phyloP scores from a whole-genome alignment of 371 early-diverging fungal species.

The Mortierella sp. region DNA sequence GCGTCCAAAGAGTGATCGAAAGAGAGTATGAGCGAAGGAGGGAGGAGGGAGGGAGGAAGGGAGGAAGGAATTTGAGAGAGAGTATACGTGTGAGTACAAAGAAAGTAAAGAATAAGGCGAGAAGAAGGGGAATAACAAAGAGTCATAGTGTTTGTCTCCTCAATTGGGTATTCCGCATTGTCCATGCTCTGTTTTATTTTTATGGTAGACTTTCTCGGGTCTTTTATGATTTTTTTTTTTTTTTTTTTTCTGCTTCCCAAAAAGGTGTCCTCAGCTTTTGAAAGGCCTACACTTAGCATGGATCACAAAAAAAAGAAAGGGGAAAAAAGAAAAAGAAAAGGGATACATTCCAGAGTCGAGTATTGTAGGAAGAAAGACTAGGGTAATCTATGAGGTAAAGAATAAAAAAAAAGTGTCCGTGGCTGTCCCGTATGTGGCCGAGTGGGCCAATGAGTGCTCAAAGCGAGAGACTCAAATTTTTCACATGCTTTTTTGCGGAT shows the following conservation, averaged over 20 bases:
- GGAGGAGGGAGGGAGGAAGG: neutral
- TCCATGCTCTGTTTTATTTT: neutral
- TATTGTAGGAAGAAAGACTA: neutral
- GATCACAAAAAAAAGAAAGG: too few species aligned
- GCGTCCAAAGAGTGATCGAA: neutral
- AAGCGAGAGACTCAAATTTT: conserved; percentile 12
- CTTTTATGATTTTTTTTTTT: neutral
- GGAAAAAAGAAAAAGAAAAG: too few species aligned
- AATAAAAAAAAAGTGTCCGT: conserved; percentile 11
- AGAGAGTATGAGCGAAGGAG: neutral
- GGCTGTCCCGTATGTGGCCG: neutral
- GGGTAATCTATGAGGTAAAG: neutral
- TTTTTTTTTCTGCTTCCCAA: neutral
- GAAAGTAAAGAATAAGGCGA: neutral
- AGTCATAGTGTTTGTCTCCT: conserved; percentile 13
- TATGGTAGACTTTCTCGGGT: neutral
- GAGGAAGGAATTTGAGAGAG: neutral
- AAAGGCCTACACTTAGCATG: too few species aligned
- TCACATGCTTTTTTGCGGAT: conserved; percentile 18
- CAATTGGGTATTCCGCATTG: conserved; percentile 23
- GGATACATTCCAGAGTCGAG: neutral
- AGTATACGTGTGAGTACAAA: neutral
- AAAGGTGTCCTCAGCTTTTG: neutral
- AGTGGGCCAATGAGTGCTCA: conserved; percentile 22
- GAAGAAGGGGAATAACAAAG: neutral